Base-by-base conservation (phyloP, 2,329 filamentous ascomycete species). In the Calonectria pseudoreteaudii region DNA sequence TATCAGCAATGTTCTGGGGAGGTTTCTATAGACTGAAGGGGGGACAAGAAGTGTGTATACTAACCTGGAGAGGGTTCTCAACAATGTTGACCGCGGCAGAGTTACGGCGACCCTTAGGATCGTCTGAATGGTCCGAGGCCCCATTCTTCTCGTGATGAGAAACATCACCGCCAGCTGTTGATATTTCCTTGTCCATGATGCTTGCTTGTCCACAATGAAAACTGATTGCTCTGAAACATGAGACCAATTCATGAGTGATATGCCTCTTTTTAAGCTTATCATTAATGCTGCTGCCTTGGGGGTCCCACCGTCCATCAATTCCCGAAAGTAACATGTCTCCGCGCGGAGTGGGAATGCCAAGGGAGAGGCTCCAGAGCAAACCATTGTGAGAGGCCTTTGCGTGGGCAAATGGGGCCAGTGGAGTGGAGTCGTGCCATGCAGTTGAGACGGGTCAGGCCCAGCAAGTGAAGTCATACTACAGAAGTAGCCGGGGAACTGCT, bases 21-120 rank as follows among this genome's bases (percentile, higher is more conserved):
- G 26, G 30, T 10, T 47, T 47, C 16, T 0, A n/a, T 34, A 5
- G 49, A 49, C 5, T 20, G 30, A 23, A 31, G 14, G 2, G 11
- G 31, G n/a, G 36, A 30, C 5, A 66, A n/a, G 26, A 7, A 53
- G 34, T 28, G 28, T 26, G 34, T 28, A 36, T 26, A 28, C 18
- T 53, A 47, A 82, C 82, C 78, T 78, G 79, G 44, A 84, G 76
- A 9, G 82, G 82, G 47, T 84, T 84, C 64, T 83, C 73, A 38
- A 84, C 77, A 36, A 84, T 79, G 77, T 84, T 84, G 67, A 81
- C 68, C 18, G 82, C 82, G 26, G 74, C 73, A 5, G 82, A 79
- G 58, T 76, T 64, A 50, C 78, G 80, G 9, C 75, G 78, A 7
- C 75, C 74, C 36, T 52, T 16, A 41, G 23, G 23, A n/a, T 18